Conservation (phyloP, 2,329 filamentous ascomycete genomes). For the Chaetothyriales sp. region DNA sequence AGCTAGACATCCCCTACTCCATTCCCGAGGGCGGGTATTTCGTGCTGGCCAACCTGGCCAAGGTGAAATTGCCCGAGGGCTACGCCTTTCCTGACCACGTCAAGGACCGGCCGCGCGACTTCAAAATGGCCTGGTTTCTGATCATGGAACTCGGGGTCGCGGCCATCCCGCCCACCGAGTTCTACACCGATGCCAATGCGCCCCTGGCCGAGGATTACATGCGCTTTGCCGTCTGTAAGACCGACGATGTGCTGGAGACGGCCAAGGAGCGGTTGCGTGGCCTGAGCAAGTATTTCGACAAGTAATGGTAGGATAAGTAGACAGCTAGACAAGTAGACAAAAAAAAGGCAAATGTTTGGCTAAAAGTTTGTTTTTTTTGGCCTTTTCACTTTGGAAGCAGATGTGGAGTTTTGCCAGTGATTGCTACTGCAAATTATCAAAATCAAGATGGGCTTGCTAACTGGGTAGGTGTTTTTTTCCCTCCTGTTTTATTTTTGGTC, state of each 20-base stretch:
- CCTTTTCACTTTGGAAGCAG: no score
- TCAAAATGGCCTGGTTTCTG: slow-evolving; percentile 89
- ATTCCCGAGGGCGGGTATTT: slow-evolving; percentile 97
- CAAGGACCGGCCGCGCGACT: slow-evolving; percentile 72
- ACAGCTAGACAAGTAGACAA: no score
- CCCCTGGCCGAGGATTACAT: slow-evolving; percentile 86
- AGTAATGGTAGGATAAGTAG: no score
- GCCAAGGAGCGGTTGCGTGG: slow-evolving; percentile 64
- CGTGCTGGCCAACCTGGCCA: slow-evolving; percentile 82
- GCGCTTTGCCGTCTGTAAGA: slow-evolving; percentile 91
- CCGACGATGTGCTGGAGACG: slow-evolving; percentile 67
- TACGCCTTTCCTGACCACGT: slow-evolving; percentile 89
- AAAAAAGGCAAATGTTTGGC: no score
- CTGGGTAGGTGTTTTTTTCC: no score
- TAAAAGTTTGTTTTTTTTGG: no score
- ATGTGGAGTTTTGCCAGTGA: no score
- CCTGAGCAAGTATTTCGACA: slow-evolving; percentile 57
- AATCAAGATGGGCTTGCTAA: no score
- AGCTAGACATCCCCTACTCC: slow-evolving; percentile 67
- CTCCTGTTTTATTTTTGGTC: no score
- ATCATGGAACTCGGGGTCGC: slow-evolving; percentile 94
- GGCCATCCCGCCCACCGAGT: slow-evolving; percentile 91
- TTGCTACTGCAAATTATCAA: no score
- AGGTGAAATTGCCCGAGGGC: slow-evolving; percentile 66
- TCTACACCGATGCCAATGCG: slow-evolving; percentile 76